phyloP scores from a whole-genome alignment of 495 filamentous ascomycete genomes.

The Penicillium tannophilum region DNA sequence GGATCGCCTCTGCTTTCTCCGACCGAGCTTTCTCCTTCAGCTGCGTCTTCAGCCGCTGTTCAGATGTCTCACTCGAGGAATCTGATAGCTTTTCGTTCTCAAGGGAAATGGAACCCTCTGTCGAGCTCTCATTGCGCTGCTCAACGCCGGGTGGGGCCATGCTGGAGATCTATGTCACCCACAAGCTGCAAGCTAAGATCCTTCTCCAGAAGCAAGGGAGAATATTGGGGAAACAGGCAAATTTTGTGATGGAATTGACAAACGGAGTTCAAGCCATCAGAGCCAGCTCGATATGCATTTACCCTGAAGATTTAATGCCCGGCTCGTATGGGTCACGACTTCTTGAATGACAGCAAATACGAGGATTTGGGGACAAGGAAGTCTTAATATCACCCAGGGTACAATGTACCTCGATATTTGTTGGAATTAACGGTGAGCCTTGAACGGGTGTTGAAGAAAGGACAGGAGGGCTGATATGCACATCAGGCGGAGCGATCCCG shows the following conservation, averaged over 20 bases:
- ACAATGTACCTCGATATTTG: background rate
- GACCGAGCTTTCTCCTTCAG: constrained; percentile 10
- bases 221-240: background rate
- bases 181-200: background rate
- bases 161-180: background rate
- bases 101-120: background rate
- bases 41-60: constrained; percentile 7
- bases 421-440: background rate
- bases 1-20: constrained; percentile 53
- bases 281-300: background rate
- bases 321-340: background rate
- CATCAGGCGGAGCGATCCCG: constrained; percentile 6
- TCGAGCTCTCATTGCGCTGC: background rate
- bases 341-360: background rate
- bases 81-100: constrained; percentile 7
- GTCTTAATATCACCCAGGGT: background rate
- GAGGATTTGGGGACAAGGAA: background rate
- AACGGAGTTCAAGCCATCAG: background rate
- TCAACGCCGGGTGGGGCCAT: constrained; percentile 15
- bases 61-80: constrained; percentile 1
- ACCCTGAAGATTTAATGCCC: background rate
- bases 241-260: background rate
- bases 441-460: background rate
- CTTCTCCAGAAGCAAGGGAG: background rate
- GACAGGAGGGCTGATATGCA: constrained; percentile 8